Base-by-base conservation (phyloP, 2,329 filamentous ascomycete species). In the Phialemoniopsis sp. region DNA sequence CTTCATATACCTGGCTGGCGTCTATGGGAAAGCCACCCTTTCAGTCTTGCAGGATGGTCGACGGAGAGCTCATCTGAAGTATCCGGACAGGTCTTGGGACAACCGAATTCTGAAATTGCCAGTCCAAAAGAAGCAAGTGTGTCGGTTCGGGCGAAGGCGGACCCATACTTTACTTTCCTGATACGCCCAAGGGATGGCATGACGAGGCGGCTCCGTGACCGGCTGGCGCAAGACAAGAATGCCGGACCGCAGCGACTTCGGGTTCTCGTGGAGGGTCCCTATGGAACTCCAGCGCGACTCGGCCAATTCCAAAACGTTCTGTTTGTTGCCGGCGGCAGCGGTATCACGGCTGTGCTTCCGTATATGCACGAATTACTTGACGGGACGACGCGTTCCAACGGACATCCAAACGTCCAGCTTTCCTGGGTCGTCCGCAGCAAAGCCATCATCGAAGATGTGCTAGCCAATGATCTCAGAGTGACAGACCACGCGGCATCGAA, bases 201-300 rank as follows among this genome's bases (percentile, higher is more conserved):
- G 47, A 50, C 47, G 17, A 39, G 43, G 29, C 38, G 38, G 34
- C 46, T 50, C 13, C 31, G 19, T 18, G 18, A 34, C 13, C 13
- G 41, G 15, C 47, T n/a, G n/a, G n/a, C n/a, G n/a, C n/a, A n/a
- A n/a, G n/a, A n/a, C n/a, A n/a, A n/a, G n/a, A n/a, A n/a, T n/a
- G n/a, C n/a, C n/a, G n/a, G n/a, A n/a, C n/a, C n/a, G n/a, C n/a
- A n/a, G n/a, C n/a, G n/a, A n/a, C n/a, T n/a, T n/a, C n/a, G n/a
- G n/a, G n/a, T 49, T 29, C 33, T 51, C 15, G 28, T 51, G 18
- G 46, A 51, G 37, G 48, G 48, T 3, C 48, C 48, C 14, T 51
- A 51, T 33, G 48, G 47, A 29, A 13, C 26, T 6, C 26, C n/a
- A 9, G 44, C 40, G 38, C 45, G 43, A 12, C 19, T 48, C 28